These are phyloP conservation scores for Picea abies DNA, from an alignment of 83 land plant genomes.

Conservation along the genomic window DNA sequence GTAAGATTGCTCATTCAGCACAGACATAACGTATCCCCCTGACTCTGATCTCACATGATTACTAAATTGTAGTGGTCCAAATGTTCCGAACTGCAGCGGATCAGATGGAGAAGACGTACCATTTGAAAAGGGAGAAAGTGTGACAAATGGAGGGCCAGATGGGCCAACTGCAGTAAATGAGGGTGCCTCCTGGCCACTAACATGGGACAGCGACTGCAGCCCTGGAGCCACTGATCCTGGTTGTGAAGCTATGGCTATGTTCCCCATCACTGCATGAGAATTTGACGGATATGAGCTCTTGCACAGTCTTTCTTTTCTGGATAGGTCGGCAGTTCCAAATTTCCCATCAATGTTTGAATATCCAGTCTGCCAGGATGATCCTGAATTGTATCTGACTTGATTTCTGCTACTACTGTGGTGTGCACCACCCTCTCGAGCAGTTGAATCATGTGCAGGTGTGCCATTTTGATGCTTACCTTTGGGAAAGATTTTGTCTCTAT, in stretches of 20 bases:
- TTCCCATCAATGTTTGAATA: not conserved
- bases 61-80: not conserved
- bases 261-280: conserved; percentile 4
- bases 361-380: not conserved
- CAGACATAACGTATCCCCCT: not conserved
- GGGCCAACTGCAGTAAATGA: not conserved
- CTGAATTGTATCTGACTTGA: not conserved
- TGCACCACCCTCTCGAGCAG: not conserved
- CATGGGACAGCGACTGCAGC: not conserved
- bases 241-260: not conserved
- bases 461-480: conserved; percentile 9
- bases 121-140: not conserved
- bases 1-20: conserved; percentile 7
- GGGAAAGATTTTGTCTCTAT: not conserved
- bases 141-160: not conserved
- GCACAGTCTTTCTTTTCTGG: not conserved
- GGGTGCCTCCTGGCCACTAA: not conserved
- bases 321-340: not conserved
- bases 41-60: not conserved
- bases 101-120: not conserved
- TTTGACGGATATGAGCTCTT: not conserved
- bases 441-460: not conserved
- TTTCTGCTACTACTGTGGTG: conserved; percentile 3
- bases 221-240: not conserved
- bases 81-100: not conserved